Percentiles rank a stretch among this genome's conserved stretches.
These are phyloP conservation scores for Cercospora nicotianae DNA, from an alignment of 2,329 filamentous ascomycete genomes.

Conservation along the genomic window DNA sequence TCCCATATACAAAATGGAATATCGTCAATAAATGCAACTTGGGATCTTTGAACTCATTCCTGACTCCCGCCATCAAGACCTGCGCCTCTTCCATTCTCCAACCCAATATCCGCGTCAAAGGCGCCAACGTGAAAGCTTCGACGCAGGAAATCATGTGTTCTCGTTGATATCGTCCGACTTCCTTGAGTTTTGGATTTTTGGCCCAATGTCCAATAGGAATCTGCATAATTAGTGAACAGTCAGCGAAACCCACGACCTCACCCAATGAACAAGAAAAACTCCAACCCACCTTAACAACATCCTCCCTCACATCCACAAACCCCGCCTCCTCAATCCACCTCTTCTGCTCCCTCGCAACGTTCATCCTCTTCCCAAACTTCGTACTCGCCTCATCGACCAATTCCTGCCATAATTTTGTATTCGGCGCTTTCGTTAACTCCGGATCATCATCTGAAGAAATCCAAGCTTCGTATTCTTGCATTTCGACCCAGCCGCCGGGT, in stretches of 20 bases:
- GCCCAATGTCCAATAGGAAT: slow-evolving; percentile 27
- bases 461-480: slow-evolving; percentile 39
- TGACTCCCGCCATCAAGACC: slow-evolving; percentile 22
- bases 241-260: neutral
- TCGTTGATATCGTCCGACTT: slow-evolving; percentile 22
- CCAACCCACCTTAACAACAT: slow-evolving; percentile 20
- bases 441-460: slow-evolving; percentile 31
- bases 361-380: slow-evolving; percentile 22
- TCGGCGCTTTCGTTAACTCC: slow-evolving; percentile 19
- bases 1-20: slow-evolving; percentile 21
- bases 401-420: slow-evolving; percentile 20
- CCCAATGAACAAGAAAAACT: too few species aligned
- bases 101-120: slow-evolving; percentile 42
- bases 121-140: slow-evolving; percentile 41
- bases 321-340: slow-evolving; percentile 18
- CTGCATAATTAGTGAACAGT: neutral
- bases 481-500: slow-evolving; percentile 43
- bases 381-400: slow-evolving; percentile 17
- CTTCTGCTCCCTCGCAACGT: slow-evolving; percentile 20
- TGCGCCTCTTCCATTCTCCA: slow-evolving; percentile 35
- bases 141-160: slow-evolving; percentile 26
- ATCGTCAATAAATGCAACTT: slow-evolving; percentile 21
- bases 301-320: slow-evolving; percentile 25
- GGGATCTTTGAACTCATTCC: slow-evolving; percentile 21
- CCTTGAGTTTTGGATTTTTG: slow-evolving; percentile 24